Percentiles rank a stretch among this genome's conserved stretches.
Evolutionary conservation across 2,329 filamentous ascomycete species (phyloP).

Genomic region (Exserohilum rostratum): DNA sequence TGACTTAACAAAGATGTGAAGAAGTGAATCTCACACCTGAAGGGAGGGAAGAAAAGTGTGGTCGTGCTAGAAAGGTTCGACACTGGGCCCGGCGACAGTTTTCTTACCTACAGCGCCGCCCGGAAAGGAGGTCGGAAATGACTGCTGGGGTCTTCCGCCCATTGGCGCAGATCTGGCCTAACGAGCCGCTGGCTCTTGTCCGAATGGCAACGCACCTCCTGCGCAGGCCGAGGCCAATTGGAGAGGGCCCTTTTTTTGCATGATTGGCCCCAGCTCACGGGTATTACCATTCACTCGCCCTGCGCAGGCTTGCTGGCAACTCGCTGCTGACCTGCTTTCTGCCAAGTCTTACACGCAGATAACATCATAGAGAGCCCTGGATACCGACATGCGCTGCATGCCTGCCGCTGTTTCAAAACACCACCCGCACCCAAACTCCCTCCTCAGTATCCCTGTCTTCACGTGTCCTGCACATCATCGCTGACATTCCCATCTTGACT

Average conservation of each 20-base stretch:
- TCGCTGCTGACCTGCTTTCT: conserved; percentile 16
- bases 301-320: conserved; percentile 2
- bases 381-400: background rate
- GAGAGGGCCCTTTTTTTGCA: background rate
- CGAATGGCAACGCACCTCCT: conserved; percentile 22
- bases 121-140: conserved; percentile 48
- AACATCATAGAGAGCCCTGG: background rate
- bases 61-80: conserved; percentile 31
- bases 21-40: conserved; percentile 28
- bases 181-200: conserved; percentile 23
- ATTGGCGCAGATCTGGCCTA: conserved; percentile 30
- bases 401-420: background rate
- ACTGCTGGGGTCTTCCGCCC: conserved; percentile 35
- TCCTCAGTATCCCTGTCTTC: background rate
- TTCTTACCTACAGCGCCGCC: conserved; percentile 31
- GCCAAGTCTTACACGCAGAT: conserved; percentile 12
- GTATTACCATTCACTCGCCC: no score
- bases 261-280: conserved; percentile 22
- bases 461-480: background rate
- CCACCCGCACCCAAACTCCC: background rate
- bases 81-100: conserved; percentile 22
- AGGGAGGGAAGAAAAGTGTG: conserved; percentile 10
- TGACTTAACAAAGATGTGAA: conserved; percentile 34
- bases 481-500: background rate
- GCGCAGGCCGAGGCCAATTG: conserved; percentile 30